Evolutionary conservation across 176 grass and related monocot species (phyloP).

Genomic region (Aegilops bicornis): DNA sequence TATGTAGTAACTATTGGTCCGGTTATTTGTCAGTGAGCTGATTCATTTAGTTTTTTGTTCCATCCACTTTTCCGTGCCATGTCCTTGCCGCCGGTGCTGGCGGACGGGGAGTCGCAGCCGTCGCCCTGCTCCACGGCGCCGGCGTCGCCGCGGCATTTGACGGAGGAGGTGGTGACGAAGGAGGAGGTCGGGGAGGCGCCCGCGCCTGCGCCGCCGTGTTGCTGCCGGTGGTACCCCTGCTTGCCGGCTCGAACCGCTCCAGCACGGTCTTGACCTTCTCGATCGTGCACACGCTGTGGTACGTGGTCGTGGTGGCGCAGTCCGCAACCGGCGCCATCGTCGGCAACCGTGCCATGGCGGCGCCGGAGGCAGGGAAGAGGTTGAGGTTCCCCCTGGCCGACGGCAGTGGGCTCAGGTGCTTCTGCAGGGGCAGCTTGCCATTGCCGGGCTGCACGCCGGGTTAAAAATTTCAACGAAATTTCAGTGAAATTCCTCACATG

Average conservation of each 20-base stretch:
- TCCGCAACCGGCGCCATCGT: not conserved
- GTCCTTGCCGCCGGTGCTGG: not conserved
- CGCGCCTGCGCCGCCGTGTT: conserved; percentile 3
- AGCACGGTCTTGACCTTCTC: conserved; percentile 76
- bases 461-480: too few species aligned
- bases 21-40: too few species aligned
- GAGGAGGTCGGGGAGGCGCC: conserved; percentile 60
- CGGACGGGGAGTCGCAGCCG: conserved; percentile 54
- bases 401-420: conserved; percentile 10
- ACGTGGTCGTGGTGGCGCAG: conserved; percentile 9
- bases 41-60: too few species aligned
- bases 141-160: conserved; percentile 43
- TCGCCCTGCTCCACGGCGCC: conserved; percentile 54
- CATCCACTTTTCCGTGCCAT: too few species aligned
- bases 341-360: not conserved
- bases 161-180: conserved; percentile 59
- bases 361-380: conserved; percentile 40
- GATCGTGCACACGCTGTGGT: conserved; percentile 91
- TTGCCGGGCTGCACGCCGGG: too few species aligned
- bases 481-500: too few species aligned
- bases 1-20: too few species aligned
- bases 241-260: conserved; percentile 67
- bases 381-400: conserved; percentile 34
- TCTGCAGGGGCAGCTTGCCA: conserved; percentile 46
- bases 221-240: conserved; percentile 41